Percentiles rank a stretch among this genome's conserved stretches.
Conservation (phyloP, 352 stramenopile genomes). For the Globisporangium recalcitrans region DNA sequence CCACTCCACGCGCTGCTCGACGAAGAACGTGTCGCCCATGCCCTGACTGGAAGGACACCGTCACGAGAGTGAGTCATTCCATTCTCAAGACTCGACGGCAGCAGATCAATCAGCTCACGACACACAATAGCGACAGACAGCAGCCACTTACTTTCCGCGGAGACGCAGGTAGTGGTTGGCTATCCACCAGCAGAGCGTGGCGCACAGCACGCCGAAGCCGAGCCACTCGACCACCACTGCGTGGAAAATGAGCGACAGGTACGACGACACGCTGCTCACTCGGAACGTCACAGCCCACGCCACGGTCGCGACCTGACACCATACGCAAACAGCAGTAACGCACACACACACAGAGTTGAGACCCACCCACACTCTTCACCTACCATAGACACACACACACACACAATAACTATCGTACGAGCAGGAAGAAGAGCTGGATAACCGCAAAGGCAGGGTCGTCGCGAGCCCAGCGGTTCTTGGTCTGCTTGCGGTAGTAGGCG, state of each 20-base stretch:
- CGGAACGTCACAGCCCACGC: constrained; percentile 79
- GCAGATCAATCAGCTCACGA: too few relatives aligned
- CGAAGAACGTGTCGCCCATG: constrained; percentile 80
- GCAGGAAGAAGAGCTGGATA: constrained; percentile 92
- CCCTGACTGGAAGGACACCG: constrained; percentile 29
- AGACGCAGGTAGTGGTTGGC: constrained; percentile 68
- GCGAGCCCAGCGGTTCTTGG: constrained; percentile 98
- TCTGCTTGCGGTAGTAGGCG: constrained; percentile 89
- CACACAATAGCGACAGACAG: too few relatives aligned
- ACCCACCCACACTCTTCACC: background rate
- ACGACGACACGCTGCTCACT: constrained; percentile 42
- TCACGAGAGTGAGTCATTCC: background rate
- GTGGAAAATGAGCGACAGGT: constrained; percentile 67
- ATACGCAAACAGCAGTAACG: background rate
- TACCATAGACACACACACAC: background rate
- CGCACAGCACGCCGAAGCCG: constrained; percentile 60
- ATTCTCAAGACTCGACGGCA: background rate
- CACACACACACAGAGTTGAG: background rate
- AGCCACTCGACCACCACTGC: constrained; percentile 82
- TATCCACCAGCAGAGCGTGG: constrained; percentile 70
- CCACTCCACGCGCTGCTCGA: constrained; percentile 98
- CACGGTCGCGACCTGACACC: constrained; percentile 38
- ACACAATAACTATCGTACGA: constrained; percentile 35
- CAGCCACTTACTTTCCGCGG: constrained; percentile 11
- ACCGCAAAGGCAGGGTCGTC: constrained; percentile 97